Conservation (phyloP, 2,329 filamentous ascomycete genomes). For the Exophiala xenobiotica region DNA sequence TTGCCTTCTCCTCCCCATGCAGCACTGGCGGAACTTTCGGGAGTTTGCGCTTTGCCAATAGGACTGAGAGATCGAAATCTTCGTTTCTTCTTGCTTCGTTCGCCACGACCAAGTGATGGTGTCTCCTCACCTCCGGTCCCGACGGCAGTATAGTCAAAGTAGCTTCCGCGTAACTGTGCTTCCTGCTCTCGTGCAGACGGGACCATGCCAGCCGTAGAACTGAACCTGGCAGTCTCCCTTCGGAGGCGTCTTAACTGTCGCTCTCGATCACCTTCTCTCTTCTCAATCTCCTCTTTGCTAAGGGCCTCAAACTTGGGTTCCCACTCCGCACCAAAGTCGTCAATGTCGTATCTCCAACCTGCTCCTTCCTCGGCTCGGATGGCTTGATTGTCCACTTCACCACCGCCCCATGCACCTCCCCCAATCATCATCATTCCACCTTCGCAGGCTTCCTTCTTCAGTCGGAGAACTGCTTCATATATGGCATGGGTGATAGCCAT, state of each 20-base stretch:
- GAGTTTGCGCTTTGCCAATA: constrained; percentile 70
- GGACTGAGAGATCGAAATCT: constrained; percentile 88
- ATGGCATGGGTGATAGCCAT: constrained; percentile 94
- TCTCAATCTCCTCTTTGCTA: constrained; percentile 95
- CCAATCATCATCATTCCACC: constrained; percentile 75
- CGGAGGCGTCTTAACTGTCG: constrained; percentile 82
- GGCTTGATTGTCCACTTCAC: constrained; percentile 84
- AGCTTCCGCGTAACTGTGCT: constrained; percentile 53
- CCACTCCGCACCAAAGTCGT: constrained; percentile 81
- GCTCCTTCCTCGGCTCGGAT: constrained; percentile 73
- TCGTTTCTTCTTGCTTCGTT: constrained; percentile 92
- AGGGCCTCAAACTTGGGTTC: constrained; percentile 78
- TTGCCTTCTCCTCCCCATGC: constrained; percentile 68
- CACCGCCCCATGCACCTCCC: constrained; percentile 51
- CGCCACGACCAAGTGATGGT: constrained; percentile 77
- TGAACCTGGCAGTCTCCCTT: constrained; percentile 89
- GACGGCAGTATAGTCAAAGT: constrained; percentile 56
- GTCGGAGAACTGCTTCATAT: constrained; percentile 85
- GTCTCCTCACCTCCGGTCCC: constrained; percentile 58
- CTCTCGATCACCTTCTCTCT: constrained; percentile 90
- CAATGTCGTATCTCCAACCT: constrained; percentile 93
- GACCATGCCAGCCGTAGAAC: constrained; percentile 77
- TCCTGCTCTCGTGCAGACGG: constrained; percentile 62
- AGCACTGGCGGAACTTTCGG: constrained; percentile 58
- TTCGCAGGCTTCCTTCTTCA: constrained; percentile 97